These are phyloP conservation scores for Platismatia glauca DNA, from an alignment of 495 filamentous ascomycete species.

Conservation along the genomic window DNA sequence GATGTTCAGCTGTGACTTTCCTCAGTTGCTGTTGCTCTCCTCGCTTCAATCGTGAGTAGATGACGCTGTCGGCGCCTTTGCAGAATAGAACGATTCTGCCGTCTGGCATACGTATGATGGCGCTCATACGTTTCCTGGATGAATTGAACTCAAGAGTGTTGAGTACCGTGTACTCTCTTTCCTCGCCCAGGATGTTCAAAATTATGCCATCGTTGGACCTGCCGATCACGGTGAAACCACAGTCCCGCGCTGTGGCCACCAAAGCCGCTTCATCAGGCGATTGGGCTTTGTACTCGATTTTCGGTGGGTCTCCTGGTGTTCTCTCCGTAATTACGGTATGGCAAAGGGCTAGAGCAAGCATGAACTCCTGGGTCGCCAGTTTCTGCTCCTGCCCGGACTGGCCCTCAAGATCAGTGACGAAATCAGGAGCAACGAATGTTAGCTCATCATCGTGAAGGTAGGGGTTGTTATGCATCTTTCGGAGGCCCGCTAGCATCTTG, in stretches of 20 bases:
- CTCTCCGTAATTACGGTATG: constrained; percentile 93
- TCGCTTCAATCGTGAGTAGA: constrained; percentile 81
- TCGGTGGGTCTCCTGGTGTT: constrained; percentile 77
- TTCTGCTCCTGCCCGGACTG: constrained; percentile 69
- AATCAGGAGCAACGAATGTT: constrained; percentile 88
- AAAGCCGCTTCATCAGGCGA: constrained; percentile 95
- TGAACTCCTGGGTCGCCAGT: constrained; percentile 74
- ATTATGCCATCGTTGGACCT: constrained; percentile 67
- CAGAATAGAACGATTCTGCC: constrained; percentile 88
- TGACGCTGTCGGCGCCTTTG: constrained; percentile 96
- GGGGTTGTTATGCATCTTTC: constrained; percentile 76
- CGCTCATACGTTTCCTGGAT: constrained; percentile 93
- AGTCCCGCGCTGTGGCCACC: constrained; percentile 88
- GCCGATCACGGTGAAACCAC: constrained; percentile 91
- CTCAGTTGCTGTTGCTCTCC: constrained; percentile 83
- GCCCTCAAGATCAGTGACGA: constrained; percentile 70
- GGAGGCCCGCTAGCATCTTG: constrained; percentile 61
- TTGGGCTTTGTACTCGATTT: constrained; percentile 92
- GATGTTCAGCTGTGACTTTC: constrained; percentile 75
- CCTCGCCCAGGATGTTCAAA: constrained; percentile 78
- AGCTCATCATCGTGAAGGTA: constrained; percentile 83
- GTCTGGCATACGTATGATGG: constrained; percentile 93
- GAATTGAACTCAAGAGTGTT: constrained; percentile 99
- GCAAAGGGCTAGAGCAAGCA: constrained; percentile 89
- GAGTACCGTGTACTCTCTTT: constrained; percentile 74